Base-by-base conservation (phyloP, 805 yeast genomes). In the Saccharomycopsis fodiens region DNA sequence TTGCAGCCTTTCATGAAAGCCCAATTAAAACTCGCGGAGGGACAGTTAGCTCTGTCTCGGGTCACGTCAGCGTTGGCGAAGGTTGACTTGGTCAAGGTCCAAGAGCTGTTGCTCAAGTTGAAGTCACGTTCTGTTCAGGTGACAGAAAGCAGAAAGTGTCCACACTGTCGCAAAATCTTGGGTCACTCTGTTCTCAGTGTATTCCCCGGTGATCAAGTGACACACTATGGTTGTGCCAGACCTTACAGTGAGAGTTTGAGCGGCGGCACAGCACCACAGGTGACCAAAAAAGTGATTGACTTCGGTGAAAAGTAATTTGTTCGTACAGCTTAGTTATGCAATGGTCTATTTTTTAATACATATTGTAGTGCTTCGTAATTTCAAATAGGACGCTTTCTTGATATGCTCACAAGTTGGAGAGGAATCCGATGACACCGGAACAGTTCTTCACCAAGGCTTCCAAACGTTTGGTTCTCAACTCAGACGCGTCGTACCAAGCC, bases 381-480 rank as follows among this genome's bases (percentile, higher is more conserved):
- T n/a, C n/a, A n/a, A n/a, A n/a, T n/a, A n/a, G n/a, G n/a, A n/a
- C n/a, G n/a, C n/a, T n/a, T n/a, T n/a, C n/a, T n/a, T n/a, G n/a
- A n/a, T 37, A 13, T 13, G 6, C 25, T 39, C 27, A 39, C n/a
- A 23, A 15, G 12, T 30, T 39, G 6, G 41, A 39, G 40, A 86
- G 67, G 56, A 85, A 78, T 52, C 70, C 73, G 27, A 84, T 65
- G 15, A 88, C 87, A 47, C 95, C 89, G 1, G 93, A 73, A 61
- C 95, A 85, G 62, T 79, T 86, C 59, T 87, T 84, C 34, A 77
- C 76, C 49, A 85, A 62, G 25, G 73, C 76, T 57, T 86, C 95
- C 56, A 89, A 61, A 13, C 68, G 69, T 3, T 67, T 68, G 32
- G 71, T 66, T 39, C 68, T 70, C 0, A 47, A 54, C 6, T 57